These are phyloP conservation scores for Amanita muscaria DNA, from an alignment of 768 basidiomycete genomes.

Conservation along the genomic window DNA sequence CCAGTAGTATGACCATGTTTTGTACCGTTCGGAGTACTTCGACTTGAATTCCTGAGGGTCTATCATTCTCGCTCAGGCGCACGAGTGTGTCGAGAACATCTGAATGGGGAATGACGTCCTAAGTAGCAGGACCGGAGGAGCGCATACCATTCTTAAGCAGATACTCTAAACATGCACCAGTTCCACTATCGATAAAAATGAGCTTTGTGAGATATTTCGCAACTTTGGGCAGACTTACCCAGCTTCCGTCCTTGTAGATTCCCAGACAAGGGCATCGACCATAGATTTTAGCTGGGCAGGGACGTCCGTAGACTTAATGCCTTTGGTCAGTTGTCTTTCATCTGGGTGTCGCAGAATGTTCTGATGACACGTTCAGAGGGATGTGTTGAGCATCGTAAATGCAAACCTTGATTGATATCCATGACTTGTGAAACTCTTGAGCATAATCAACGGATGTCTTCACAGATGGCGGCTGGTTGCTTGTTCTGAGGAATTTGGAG, in stretches of 20 bases:
- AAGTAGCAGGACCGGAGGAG: neutral
- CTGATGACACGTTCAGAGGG: slow-evolving; percentile 29
- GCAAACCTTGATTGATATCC: slow-evolving; percentile 63
- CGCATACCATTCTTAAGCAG: slow-evolving; percentile 75
- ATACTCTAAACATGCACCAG: slow-evolving; percentile 87
- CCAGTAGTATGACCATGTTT: slow-evolving; percentile 85
- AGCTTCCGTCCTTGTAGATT: slow-evolving; percentile 77
- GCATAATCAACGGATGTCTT: slow-evolving; percentile 58
- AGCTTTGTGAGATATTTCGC: neutral
- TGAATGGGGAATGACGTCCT: slow-evolving; percentile 19
- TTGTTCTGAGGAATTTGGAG: slow-evolving; percentile 61
- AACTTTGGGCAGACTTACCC: slow-evolving; percentile 47
- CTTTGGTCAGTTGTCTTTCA: slow-evolving; percentile 76
- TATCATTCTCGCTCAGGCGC: slow-evolving; percentile 74
- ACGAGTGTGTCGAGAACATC: slow-evolving; percentile 83
- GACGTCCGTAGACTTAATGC: slow-evolving; percentile 76
- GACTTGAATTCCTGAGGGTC: slow-evolving; percentile 84
- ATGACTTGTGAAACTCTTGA: slow-evolving; percentile 67
- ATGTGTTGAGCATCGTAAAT: neutral
- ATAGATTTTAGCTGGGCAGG: slow-evolving; percentile 68
- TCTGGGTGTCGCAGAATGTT: slow-evolving; percentile 81
- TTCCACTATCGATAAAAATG: slow-evolving; percentile 42
- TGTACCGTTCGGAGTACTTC: slow-evolving; percentile 82
- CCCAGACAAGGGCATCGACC: slow-evolving; percentile 80
- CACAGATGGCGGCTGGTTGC: slow-evolving; percentile 28